Evolutionary conservation across 257 asterid genomes (phyloP).

Genomic region (Penstemon newberryi): DNA sequence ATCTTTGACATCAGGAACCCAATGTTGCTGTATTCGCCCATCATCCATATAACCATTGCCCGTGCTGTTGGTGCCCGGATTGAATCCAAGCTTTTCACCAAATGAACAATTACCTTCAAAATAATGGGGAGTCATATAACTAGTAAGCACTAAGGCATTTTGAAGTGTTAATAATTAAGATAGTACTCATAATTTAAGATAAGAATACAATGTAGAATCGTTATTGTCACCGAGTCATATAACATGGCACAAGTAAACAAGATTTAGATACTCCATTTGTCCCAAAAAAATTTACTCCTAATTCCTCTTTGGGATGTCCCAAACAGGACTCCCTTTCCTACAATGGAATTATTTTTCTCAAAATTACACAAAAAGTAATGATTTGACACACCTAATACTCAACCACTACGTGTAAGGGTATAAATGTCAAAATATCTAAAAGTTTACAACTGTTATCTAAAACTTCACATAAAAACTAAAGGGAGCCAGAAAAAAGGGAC

Average conservation of each 20-base stretch:
- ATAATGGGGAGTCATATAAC: conserved; percentile 27
- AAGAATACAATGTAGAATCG: conserved; percentile 18
- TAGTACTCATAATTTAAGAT: neutral
- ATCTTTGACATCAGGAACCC: conserved; percentile 66
- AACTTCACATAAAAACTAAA: no score
- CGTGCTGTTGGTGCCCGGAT: conserved; percentile 80
- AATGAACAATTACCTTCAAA: conserved; percentile 76
- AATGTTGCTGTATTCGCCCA: conserved; percentile 74
- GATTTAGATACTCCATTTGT: neutral
- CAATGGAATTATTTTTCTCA: no score
- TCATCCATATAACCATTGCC: conserved; percentile 91
- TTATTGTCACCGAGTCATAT: conserved; percentile 3
- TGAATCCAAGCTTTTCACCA: conserved; percentile 79
- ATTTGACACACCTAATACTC: no score
- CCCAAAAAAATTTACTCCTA: no score
- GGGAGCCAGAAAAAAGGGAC: no score
- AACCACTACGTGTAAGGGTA: no score
- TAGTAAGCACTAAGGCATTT: neutral
- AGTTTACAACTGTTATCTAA: no score
- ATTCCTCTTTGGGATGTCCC: no score
- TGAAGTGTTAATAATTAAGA: conserved; percentile 1
- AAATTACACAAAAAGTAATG: no score
- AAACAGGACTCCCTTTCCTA: no score
- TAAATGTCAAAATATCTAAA: no score
- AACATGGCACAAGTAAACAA: neutral